Evolutionary conservation across 805 yeast species (phyloP).

Genomic region (Candida broadrunensis): DNA sequence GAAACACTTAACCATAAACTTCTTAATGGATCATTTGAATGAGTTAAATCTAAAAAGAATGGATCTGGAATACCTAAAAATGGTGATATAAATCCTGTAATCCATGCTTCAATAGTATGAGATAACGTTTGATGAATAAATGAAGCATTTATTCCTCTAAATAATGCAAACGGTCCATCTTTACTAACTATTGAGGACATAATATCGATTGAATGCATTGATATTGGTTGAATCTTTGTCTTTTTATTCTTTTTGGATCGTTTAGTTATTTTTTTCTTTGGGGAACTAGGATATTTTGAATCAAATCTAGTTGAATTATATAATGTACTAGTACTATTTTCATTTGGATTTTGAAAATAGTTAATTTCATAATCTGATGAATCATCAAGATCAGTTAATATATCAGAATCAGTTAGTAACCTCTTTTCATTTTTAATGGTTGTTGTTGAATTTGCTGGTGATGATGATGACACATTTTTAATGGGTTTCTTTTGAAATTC

Average conservation of each 20-base stretch:
- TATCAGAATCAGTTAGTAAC: neutral
- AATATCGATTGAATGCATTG: conserved; percentile 63
- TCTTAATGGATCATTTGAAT: conserved; percentile 70
- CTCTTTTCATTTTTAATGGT: conserved; percentile 1
- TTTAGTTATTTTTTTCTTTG: neutral
- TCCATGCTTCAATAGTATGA: conserved; percentile 84
- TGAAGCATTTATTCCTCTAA: conserved; percentile 75
- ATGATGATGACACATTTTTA: conserved; percentile 9
- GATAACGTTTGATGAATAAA: conserved; percentile 74
- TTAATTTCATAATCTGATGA: conserved; percentile 27
- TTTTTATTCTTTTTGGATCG: conserved; percentile 4
- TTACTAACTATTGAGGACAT: conserved; percentile 60
- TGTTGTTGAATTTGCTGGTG: neutral
- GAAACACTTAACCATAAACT: conserved; percentile 66
- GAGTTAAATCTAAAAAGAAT: conserved; percentile 74
- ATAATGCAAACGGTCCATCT: conserved; percentile 70
- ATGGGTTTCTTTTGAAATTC: conserved; percentile 15
- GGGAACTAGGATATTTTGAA: neutral
- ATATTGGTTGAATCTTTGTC: conserved; percentile 49
- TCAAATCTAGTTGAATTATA: neutral
- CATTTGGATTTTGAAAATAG: conserved; percentile 27
- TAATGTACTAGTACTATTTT: neutral
- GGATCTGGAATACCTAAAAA: conserved; percentile 85
- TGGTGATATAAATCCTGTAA: conserved; percentile 84
- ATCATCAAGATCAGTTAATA: conserved; percentile 12